Evolutionary conservation across 371 early-diverging fungal genomes (phyloP).

Genomic region (Mortierella polycephala): DNA sequence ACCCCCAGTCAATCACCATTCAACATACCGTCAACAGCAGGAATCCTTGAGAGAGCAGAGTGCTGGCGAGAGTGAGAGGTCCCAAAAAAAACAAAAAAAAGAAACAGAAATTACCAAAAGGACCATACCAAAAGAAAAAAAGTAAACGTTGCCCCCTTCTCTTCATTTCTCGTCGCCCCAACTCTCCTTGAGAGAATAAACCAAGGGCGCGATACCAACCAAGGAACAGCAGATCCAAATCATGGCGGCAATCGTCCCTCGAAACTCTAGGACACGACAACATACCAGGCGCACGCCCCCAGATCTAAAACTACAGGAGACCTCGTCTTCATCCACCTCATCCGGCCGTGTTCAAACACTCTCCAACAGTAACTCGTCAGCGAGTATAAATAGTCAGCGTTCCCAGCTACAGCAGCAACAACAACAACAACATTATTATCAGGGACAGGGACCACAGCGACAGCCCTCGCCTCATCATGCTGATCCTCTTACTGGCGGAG

Average conservation of each 20-base stretch:
- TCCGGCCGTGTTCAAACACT: constrained; percentile 13
- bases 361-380: constrained; percentile 32
- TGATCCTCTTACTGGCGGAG: constrained; percentile 17
- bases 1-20: not conserved
- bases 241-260: constrained; percentile 33
- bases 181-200: not conserved
- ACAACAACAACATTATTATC: constrained; percentile 27
- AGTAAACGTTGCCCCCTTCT: not conserved
- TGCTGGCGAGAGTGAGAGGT: not conserved
- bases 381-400: constrained; percentile 34
- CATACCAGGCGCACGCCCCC: constrained; percentile 26
- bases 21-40: not conserved
- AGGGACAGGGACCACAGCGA: constrained; percentile 25
- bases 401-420: constrained; percentile 16
- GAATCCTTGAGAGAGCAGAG: not conserved
- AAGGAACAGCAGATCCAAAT: not conserved
- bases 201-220: not conserved
- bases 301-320: constrained; percentile 24
- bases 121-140: not conserved
- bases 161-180: not conserved
- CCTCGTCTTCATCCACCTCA: constrained; percentile 1
- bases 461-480: constrained; percentile 8
- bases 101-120: not conserved
- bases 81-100: not conserved
- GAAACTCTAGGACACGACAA: constrained; percentile 22